phyloP scores from a whole-genome alignment of 495 filamentous ascomycete species.

The Penicillium maclennaniae region DNA sequence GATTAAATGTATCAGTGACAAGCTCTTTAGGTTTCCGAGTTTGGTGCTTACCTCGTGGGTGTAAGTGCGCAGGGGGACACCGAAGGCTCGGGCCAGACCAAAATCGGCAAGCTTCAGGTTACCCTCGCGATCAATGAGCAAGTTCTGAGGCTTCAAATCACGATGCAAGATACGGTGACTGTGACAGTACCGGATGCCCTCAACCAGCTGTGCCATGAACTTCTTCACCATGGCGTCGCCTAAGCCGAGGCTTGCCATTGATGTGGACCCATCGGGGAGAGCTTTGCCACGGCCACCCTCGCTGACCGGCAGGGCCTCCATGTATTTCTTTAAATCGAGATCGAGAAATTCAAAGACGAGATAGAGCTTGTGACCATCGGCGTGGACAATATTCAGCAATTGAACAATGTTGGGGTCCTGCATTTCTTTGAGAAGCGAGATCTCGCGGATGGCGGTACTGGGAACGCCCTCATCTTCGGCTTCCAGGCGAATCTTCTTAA shows the following conservation, averaged over 20 bases:
- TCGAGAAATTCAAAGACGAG: conserved; percentile 94
- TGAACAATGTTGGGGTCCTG: conserved; percentile 91
- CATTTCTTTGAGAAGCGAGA: conserved; percentile 95
- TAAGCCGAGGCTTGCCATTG: conserved; percentile 70
- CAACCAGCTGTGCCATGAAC: conserved; percentile 92
- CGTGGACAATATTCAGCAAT: conserved; percentile 91
- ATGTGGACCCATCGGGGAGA: conserved; percentile 71
- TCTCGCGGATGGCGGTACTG: conserved; percentile 94
- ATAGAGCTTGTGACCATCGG: conserved; percentile 94
- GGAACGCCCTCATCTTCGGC: conserved; percentile 97
- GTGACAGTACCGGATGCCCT: conserved; percentile 93
- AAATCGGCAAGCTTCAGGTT: conserved; percentile 98
- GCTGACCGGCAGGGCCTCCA: conserved; percentile 90
- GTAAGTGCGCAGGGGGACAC: conserved; percentile 92
- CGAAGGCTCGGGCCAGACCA: conserved; percentile 91
- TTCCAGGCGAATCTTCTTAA: conserved; percentile 98
- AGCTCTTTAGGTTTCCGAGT: background rate
- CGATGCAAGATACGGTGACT: conserved; percentile 91
- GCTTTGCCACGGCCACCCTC: conserved; percentile 88
- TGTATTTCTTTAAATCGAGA: conserved; percentile 95
- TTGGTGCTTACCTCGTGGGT: conserved; percentile 73
- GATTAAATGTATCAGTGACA: conserved; percentile 7
- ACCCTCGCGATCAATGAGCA: conserved; percentile 90
- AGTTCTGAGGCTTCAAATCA: conserved; percentile 96
- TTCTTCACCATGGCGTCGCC: conserved; percentile 92